Evolutionary conservation across 768 basidiomycete species (phyloP), one percentile per base, ranked within the genome.

Genomic region (Pholiota microspora): DNA sequence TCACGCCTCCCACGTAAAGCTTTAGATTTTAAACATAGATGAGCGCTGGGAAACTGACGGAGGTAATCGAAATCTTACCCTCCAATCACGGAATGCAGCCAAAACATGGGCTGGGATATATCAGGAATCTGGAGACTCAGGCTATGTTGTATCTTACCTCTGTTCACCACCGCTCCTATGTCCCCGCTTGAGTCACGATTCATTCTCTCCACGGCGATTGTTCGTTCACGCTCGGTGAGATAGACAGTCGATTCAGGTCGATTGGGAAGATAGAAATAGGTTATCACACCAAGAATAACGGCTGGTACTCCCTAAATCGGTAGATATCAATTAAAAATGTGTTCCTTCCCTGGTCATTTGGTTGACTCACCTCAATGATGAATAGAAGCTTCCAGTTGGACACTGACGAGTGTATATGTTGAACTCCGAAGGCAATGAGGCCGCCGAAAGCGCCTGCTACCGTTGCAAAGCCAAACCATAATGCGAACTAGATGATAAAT

Each of bases 361-460:
- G 6, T 29, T 45, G 28, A 27, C 46, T 28, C 59, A 83, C 86
- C 77, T 92, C 89, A 34, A 91, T 74, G 57, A 92, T 81, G 68
- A 91, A 91, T 4, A 92, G 69, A 18, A 87, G 71, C 51, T 80
- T 76, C 88, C 82, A 85, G 54, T 82, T 73, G 8, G 73, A 64
- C 27, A 86, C 67, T 4, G 76, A 60, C 0, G 75, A 57, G 51
- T 83, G 69, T 1, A 74, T 75, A 63, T 89, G 79, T 59, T 89
- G 86, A 8, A 92, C 74, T 1, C 89, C 91, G 58, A 88, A 92
- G 2, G 91, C 89, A 36, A 93, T 81, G 42, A 92, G 71, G n/a
- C 91, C 90, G 12, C 89, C 89, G 56, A 92, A 92, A 4, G 91
- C 91, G 21, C 90, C 90, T 3, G 91, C 88, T 3, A 90, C 82